Conservation (phyloP, 2,329 filamentous ascomycete species). For the Aureobasidium melanogenum region DNA sequence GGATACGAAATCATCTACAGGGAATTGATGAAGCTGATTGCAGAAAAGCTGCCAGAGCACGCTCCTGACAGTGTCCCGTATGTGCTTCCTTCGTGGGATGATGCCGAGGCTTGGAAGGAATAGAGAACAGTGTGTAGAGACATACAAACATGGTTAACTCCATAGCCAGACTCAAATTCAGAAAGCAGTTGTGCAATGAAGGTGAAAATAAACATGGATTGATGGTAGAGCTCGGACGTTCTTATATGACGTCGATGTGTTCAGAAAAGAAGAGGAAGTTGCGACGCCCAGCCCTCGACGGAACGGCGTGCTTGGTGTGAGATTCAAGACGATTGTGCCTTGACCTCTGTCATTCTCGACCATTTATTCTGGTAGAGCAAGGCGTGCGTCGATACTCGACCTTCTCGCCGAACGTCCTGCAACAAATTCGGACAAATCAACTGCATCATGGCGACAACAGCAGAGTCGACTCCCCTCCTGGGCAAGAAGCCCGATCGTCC, state of each 20-base stretch:
- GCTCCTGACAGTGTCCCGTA: constrained; percentile 42
- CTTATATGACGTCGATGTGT: neutral
- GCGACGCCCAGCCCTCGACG: constrained; percentile 6
- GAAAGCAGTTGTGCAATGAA: neutral
- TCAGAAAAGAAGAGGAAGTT: constrained; percentile 4
- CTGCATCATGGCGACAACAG: constrained; percentile 13
- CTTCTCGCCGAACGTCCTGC: neutral
- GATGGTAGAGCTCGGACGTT: neutral
- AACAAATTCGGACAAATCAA: neutral
- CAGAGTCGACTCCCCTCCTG: constrained; percentile 13
- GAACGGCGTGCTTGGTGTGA: constrained; percentile 7
- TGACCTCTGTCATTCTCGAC: neutral
- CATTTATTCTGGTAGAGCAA: neutral
- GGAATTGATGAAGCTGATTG: constrained; percentile 44
- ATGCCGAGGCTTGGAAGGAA: constrained; percentile 21
- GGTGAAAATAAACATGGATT: neutral
- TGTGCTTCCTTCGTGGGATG: constrained; percentile 47
- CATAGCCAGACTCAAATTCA: too few species aligned
- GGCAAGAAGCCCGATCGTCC: constrained; percentile 27
- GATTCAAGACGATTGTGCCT: neutral
- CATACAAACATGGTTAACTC: too few species aligned
- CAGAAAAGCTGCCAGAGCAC: constrained; percentile 45
- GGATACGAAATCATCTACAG: constrained; percentile 50
- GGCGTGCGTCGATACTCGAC: neutral
- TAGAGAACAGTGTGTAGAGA: neutral